Percentiles rank a stretch among this genome's conserved stretches.
phyloP scores from a whole-genome alignment of 768 basidiomycete species.

The Lactarius quietus region DNA sequence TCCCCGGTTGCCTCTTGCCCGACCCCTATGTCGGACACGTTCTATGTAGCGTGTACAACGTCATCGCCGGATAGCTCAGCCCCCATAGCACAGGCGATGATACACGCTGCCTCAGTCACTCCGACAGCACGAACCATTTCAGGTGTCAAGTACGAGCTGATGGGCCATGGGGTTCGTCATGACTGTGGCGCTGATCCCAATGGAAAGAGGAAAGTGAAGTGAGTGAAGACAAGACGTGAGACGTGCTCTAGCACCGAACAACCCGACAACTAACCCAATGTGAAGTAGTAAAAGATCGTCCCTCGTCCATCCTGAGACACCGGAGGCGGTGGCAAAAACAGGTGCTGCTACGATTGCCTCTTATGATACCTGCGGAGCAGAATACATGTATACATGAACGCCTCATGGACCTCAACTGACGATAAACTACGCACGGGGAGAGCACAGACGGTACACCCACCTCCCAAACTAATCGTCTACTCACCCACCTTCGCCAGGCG shows the following conservation, averaged over 20 bases:
- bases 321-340: not conserved
- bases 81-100: not conserved
- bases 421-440: not conserved
- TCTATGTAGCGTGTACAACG: not conserved
- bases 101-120: not conserved
- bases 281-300: not conserved
- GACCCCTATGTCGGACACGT: conserved; percentile 1
- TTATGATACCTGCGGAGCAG: not conserved
- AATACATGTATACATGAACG: not conserved
- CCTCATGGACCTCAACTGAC: not conserved
- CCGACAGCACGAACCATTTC: not conserved
- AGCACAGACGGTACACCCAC: not conserved
- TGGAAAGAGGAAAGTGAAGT: not conserved
- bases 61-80: not conserved
- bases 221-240: not conserved
- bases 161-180: not conserved
- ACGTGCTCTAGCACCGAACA: not conserved
- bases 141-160: not conserved
- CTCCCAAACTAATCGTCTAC: not conserved
- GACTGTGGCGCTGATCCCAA: not conserved
- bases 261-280: not conserved
- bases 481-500: not conserved
- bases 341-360: not conserved
- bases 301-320: not conserved
- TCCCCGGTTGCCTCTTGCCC: not conserved